phyloP scores from a whole-genome alignment of 768 basidiomycete species.

The Nidularia sp. region DNA sequence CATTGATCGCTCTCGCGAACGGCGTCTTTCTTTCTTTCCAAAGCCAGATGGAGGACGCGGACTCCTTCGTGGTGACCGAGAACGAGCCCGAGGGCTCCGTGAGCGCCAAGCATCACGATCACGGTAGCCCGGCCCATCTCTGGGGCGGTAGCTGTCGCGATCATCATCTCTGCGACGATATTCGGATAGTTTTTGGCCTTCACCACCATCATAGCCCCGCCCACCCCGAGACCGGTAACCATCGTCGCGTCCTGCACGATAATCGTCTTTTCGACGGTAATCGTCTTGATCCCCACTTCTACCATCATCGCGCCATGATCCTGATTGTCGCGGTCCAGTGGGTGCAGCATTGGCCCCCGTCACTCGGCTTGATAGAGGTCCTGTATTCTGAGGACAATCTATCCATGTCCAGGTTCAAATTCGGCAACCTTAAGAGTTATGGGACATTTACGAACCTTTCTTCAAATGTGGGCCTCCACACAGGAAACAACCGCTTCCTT shows the following conservation, averaged over 20 bases:
- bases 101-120: background rate
- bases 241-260: too few species aligned
- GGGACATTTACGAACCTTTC: slow-evolving; percentile 50
- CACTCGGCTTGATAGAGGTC: slow-evolving; percentile 17
- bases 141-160: background rate
- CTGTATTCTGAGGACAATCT: slow-evolving; percentile 37
- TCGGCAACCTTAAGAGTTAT: too few species aligned
- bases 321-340: slow-evolving; percentile 25
- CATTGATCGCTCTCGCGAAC: slow-evolving; percentile 2
- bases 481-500: slow-evolving; percentile 78
- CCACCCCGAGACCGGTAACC: too few species aligned
- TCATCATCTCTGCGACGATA: too few species aligned
- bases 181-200: too few species aligned
- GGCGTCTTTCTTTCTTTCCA: background rate
- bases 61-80: background rate
- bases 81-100: background rate
- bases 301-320: slow-evolving; percentile 6
- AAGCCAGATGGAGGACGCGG: background rate
- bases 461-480: slow-evolving; percentile 95
- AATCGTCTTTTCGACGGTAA: background rate
- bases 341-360: slow-evolving; percentile 30
- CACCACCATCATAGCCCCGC: too few species aligned
- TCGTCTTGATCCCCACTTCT: background rate
- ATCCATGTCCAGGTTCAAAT: background rate
- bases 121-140: background rate